A percentile compares a stretch with the other conserved stretches of the same genome.
Conservation (phyloP, 1,139 yeast genomes). For the Candida sp. region DNA sequence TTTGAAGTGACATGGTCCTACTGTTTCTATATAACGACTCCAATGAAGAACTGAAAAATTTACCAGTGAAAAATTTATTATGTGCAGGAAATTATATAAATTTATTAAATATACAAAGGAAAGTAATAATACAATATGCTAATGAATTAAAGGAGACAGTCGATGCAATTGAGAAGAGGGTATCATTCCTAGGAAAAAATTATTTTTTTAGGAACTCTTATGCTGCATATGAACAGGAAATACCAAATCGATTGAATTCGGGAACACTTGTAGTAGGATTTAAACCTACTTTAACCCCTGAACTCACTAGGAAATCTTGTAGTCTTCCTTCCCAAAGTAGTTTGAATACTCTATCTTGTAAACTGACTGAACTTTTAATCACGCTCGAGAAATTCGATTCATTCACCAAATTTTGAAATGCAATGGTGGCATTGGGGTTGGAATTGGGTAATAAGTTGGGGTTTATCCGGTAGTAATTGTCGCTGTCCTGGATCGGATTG, state of each 20-base stretch:
- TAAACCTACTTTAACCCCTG: conserved; percentile 58
- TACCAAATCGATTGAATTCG: conserved; percentile 35
- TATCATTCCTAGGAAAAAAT: too few relatives aligned
- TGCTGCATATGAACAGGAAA: conserved; percentile 36
- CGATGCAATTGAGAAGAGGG: too few relatives aligned
- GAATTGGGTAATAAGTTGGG: conserved; percentile 21
- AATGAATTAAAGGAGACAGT: too few relatives aligned
- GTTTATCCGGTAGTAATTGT: conserved; percentile 22
- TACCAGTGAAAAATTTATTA: background rate
- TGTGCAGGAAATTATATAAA: too few relatives aligned
- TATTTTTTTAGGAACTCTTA: background rate
- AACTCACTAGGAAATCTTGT: conserved; percentile 73
- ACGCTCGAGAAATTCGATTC: conserved; percentile 65
- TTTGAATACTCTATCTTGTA: conserved; percentile 58
- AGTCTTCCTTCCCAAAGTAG: conserved; percentile 87
- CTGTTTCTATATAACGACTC: background rate
- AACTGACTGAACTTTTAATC: conserved; percentile 69
- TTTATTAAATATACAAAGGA: too few relatives aligned
- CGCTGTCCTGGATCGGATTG: conserved; percentile 23
- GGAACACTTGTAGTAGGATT: conserved; percentile 29
- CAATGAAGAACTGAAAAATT: background rate
- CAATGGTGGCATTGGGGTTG: conserved; percentile 46
- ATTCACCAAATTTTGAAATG: conserved; percentile 50
- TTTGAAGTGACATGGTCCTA: conserved; percentile 1
- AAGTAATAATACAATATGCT: too few relatives aligned